Conservation (phyloP, 2,329 filamentous ascomycete genomes). For the Fusarium setosum region DNA sequence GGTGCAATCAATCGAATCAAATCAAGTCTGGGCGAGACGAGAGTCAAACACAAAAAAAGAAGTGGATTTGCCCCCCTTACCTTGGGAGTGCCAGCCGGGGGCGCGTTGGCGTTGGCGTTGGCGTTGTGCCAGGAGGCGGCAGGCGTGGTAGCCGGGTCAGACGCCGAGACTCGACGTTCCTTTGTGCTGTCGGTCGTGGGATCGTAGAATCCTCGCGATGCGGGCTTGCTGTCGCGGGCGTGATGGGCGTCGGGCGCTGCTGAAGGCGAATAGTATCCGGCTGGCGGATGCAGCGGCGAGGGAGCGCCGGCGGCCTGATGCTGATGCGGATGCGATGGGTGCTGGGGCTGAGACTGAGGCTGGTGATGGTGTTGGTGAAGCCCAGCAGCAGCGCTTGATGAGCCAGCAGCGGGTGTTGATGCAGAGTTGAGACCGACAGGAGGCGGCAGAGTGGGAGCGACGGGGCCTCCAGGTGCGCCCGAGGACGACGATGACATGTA, state of each 20-base stretch:
- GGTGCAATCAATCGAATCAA: slow-evolving; percentile 34
- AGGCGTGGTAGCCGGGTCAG: slow-evolving; percentile 51
- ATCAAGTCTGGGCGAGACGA: slow-evolving; percentile 33
- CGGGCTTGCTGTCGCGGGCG: slow-evolving; percentile 51
- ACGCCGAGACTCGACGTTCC: slow-evolving; percentile 55
- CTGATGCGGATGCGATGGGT: slow-evolving; percentile 42
- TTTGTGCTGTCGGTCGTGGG: slow-evolving; percentile 62
- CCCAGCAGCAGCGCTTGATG: slow-evolving; percentile 19
- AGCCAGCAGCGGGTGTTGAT: slow-evolving; percentile 15
- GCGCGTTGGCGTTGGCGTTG: slow-evolving; percentile 47
- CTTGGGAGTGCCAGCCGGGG: slow-evolving; percentile 58
- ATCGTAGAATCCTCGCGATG: slow-evolving; percentile 63
- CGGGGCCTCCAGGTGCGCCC: slow-evolving; percentile 44
- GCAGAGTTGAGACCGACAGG: slow-evolving; percentile 42
- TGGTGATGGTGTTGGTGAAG: slow-evolving; percentile 44
- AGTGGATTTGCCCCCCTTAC: slow-evolving; percentile 54
- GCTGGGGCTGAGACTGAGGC: slow-evolving; percentile 52
- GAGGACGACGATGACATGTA: slow-evolving; percentile 52
- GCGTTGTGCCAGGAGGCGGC: slow-evolving; percentile 55
- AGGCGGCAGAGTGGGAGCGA: slow-evolving; percentile 47
- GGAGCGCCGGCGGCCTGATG: slow-evolving; percentile 39
- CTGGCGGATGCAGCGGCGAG: slow-evolving; percentile 58
- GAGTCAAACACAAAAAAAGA: slow-evolving; percentile 42
- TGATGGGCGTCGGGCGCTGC: slow-evolving; percentile 45
- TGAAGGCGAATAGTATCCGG: slow-evolving; percentile 53